Evolutionary conservation across 2,329 filamentous ascomycete species (phyloP).

Genomic region (Aureobasidium melanogenum): DNA sequence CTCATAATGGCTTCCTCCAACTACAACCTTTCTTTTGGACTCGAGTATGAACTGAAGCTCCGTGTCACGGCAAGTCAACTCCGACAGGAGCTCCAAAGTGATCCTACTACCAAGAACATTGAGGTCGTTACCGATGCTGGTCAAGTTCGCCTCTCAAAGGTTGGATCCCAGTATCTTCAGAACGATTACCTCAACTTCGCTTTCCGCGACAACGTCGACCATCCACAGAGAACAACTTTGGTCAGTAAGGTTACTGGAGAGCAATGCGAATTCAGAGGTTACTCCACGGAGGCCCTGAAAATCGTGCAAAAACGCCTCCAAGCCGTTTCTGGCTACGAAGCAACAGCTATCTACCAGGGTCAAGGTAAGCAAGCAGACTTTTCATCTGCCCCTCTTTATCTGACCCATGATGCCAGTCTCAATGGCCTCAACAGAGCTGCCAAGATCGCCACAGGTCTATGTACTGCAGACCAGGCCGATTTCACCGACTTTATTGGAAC

Average conservation of each 20-base stretch:
- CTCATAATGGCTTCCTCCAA: neutral
- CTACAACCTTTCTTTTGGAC: neutral
- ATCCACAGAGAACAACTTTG: neutral
- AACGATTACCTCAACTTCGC: neutral
- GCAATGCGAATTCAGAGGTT: neutral
- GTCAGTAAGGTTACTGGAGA: neutral
- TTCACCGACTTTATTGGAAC: neutral
- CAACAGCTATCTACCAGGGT: neutral
- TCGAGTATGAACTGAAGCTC: slow-evolving; percentile 1
- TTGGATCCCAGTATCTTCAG: neutral
- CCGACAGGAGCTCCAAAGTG: neutral
- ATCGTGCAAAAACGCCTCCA: neutral
- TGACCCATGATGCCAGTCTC: neutral
- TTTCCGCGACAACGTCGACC: neutral
- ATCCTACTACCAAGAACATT: neutral
- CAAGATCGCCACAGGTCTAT: neutral
- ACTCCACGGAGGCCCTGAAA: neutral
- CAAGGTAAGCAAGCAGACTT: neutral
- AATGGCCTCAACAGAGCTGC: neutral
- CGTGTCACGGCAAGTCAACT: neutral
- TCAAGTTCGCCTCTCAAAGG: neutral
- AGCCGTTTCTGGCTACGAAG: neutral
- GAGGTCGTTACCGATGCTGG: neutral
- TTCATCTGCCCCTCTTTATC: neutral
- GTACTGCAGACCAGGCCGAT: neutral